Evolutionary conservation across 768 basidiomycete species (phyloP).

Genomic region (Auricularia auricula-judae): DNA sequence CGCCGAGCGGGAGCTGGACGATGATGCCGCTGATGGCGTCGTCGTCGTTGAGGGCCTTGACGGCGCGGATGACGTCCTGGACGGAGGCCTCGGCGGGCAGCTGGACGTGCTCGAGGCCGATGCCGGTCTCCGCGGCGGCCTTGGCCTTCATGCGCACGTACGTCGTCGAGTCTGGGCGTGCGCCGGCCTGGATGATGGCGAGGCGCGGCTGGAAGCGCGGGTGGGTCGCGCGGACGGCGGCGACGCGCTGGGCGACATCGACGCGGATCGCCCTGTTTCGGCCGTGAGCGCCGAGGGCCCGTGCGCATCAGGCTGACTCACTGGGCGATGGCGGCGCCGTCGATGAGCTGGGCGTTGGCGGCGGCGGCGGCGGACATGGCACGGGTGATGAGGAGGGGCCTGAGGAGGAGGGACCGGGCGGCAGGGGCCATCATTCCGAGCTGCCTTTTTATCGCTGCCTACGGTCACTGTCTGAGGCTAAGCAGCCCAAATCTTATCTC

Average conservation of each 20-base stretch:
- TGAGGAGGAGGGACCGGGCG: neutral
- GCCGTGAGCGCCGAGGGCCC: constrained; percentile 5
- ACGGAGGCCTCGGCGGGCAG: constrained; percentile 59
- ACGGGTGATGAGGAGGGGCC: neutral
- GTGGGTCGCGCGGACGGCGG: constrained; percentile 45
- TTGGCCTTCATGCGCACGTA: constrained; percentile 98
- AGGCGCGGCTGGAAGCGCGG: constrained; percentile 90
- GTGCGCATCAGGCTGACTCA: constrained; percentile 23
- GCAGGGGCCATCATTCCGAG: neutral
- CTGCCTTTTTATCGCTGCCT: neutral
- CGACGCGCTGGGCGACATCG: constrained; percentile 60
- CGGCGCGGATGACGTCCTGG: constrained; percentile 63
- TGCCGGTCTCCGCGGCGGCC: constrained; percentile 89
- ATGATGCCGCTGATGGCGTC: constrained; percentile 77
- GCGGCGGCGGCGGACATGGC: constrained; percentile 1
- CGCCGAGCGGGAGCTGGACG: constrained; percentile 88
- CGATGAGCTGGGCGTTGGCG: constrained; percentile 46
- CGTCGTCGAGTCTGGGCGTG: constrained; percentile 77
- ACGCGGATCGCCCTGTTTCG: constrained; percentile 66
- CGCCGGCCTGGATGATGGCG: constrained; percentile 89
- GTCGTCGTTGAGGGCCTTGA: constrained; percentile 76
- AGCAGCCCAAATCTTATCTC: neutral
- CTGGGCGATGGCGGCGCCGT: constrained; percentile 81
- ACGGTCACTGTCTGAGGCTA: neutral
- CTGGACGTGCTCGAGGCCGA: constrained; percentile 71